These are phyloP conservation scores for Aspergillus carbonarius DNA, from an alignment of 2,329 filamentous ascomycete species.

Conservation along the genomic window DNA sequence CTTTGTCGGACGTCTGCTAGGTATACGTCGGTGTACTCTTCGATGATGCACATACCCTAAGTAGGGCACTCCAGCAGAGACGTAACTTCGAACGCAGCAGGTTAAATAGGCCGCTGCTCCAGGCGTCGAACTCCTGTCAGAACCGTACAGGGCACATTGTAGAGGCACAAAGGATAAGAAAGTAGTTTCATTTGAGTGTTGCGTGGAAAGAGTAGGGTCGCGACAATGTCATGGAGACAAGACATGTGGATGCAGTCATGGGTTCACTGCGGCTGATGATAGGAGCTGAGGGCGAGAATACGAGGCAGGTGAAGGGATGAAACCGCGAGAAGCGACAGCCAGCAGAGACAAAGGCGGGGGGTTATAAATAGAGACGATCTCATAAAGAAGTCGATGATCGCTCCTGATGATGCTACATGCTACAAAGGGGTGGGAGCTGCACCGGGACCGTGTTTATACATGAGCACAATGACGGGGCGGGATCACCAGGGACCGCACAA, in stretches of 20 bases:
- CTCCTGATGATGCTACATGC: too few relatives aligned
- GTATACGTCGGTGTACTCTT: neutral
- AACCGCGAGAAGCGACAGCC: too few relatives aligned
- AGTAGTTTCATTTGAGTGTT: neutral
- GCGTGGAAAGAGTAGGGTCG: neutral
- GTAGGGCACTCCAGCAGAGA: too few relatives aligned
- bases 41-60: neutral
- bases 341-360: too few relatives aligned
- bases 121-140: neutral
- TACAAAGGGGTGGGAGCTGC: too few relatives aligned
- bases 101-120: too few relatives aligned
- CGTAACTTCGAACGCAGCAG: too few relatives aligned
- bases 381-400: neutral
- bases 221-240: neutral
- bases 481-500: too few relatives aligned
- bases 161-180: neutral
- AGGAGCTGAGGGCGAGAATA: neutral
- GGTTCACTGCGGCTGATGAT: constrained; percentile 4
- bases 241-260: constrained; percentile 7
- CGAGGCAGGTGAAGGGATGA: neutral
- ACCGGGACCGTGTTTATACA: too few relatives aligned
- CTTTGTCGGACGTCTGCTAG: neutral
- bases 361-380: neutral
- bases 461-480: too few relatives aligned
- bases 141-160: neutral